These are phyloP conservation scores for Pythium dissimile DNA, from an alignment of 352 stramenopile genomes.

Conservation along the genomic window DNA sequence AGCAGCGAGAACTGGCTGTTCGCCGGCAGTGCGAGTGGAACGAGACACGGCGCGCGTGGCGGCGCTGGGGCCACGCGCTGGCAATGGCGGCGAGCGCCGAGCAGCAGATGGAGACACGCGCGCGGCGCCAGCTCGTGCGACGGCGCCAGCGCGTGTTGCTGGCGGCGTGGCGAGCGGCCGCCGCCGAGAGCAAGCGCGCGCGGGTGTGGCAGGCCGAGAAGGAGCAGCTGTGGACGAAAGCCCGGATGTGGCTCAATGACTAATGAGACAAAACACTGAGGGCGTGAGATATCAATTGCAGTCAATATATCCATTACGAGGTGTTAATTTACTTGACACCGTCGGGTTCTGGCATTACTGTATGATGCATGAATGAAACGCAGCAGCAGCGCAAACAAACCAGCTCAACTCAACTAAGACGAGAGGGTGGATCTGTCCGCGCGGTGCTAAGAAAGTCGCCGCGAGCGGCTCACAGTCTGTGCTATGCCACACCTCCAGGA, in stretches of 20 bases:
- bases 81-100: background rate
- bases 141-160: slow-evolving; percentile 25
- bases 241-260: slow-evolving; percentile 59
- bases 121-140: background rate
- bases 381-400: too few species aligned
- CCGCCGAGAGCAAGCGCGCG: slow-evolving; percentile 24
- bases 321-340: too few species aligned
- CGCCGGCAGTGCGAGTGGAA: slow-evolving; percentile 35
- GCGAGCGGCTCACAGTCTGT: slow-evolving; percentile 5
- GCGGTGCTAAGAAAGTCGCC: too few species aligned
- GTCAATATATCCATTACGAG: slow-evolving; percentile 6
- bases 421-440: background rate
- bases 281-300: too few species aligned
- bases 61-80: slow-evolving; percentile 7
- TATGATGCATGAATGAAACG: too few species aligned
- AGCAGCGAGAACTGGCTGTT: slow-evolving; percentile 25
- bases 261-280: slow-evolving; percentile 8
- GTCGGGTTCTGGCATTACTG: too few species aligned
- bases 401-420: too few species aligned
- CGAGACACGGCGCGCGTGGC: slow-evolving; percentile 14
- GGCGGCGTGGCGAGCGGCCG: slow-evolving; percentile 27
- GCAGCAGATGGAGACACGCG: slow-evolving; percentile 1
- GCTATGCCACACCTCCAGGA: background rate
- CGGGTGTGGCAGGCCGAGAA: slow-evolving; percentile 43
- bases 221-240: slow-evolving; percentile 54